Conservation (phyloP, 257 asterid species). For the Thymus mandschuricus region DNA sequence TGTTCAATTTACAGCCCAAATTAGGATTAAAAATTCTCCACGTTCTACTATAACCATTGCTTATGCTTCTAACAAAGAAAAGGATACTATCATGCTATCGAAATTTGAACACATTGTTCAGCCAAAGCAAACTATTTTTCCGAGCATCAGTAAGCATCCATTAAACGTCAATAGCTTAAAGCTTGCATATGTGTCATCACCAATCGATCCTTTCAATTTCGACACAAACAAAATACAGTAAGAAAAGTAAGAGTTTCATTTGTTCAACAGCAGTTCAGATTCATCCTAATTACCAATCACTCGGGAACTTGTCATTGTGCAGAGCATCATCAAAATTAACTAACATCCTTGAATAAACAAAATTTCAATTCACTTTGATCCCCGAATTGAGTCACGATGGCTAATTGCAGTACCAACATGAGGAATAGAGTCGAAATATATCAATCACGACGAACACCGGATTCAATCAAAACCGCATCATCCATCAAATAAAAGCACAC, state of each 20-base stretch:
- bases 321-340: slow-evolving; percentile 12
- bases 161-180: neutral
- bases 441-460: neutral
- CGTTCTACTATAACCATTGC: neutral
- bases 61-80: neutral
- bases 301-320: neutral
- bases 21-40: neutral
- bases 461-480: slow-evolving; percentile 16
- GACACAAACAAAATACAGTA: neutral
- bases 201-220: neutral
- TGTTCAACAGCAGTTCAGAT: neutral
- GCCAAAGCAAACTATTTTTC: neutral
- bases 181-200: slow-evolving; percentile 2
- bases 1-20: neutral
- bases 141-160: slow-evolving; percentile 6
- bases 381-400: neutral
- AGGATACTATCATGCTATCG: neutral
- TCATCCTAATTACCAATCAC: neutral
- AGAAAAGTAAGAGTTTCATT: neutral
- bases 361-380: neutral
- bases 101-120: neutral
- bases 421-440: neutral
- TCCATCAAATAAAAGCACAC: neutral
- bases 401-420: neutral
- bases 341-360: neutral